phyloP scores from a whole-genome alignment of 495 filamentous ascomycete genomes.

The Aspergillus ostianus region DNA sequence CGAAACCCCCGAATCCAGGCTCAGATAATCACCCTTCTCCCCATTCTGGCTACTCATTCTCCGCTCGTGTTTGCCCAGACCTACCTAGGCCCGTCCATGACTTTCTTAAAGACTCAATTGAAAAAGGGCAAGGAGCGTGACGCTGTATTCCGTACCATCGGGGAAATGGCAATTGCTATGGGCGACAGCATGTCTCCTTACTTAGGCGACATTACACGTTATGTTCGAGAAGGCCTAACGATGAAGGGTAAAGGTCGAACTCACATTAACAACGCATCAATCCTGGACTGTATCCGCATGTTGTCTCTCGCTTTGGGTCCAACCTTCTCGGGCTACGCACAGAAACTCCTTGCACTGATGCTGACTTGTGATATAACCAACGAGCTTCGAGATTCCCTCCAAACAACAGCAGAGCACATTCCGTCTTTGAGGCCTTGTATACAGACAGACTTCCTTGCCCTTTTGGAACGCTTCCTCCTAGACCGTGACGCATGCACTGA shows the following conservation, averaged over 20 bases:
- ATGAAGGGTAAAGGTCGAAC: conserved; percentile 67
- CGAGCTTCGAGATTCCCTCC: conserved; percentile 90
- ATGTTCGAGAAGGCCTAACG: conserved; percentile 84
- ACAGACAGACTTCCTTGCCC: conserved; percentile 54
- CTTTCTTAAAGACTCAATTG: conserved; percentile 89
- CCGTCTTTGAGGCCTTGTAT: conserved; percentile 88
- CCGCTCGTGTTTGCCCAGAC: conserved; percentile 77
- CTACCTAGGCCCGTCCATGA: conserved; percentile 94
- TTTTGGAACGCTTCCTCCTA: background rate
- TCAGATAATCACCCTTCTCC: conserved; percentile 84
- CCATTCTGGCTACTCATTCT: conserved; percentile 84
- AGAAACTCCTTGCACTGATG: conserved; percentile 89
- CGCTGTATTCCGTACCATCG: conserved; percentile 90
- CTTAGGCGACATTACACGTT: conserved; percentile 84
- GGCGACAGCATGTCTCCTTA: conserved; percentile 89
- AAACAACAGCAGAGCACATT: conserved; percentile 98
- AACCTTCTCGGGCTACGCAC: conserved; percentile 95
- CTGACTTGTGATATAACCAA: conserved; percentile 92
- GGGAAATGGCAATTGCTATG: conserved; percentile 92
- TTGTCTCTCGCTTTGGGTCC: conserved; percentile 92
- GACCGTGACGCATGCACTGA: conserved; percentile 36
- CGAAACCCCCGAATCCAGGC: conserved; percentile 80
- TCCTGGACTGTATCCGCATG: conserved; percentile 97
- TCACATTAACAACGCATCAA: conserved; percentile 74
- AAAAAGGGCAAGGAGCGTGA: conserved; percentile 93